Evolutionary conservation across 2,329 filamentous ascomycete species (phyloP).

Genomic region (Fusarium duplospermum): DNA sequence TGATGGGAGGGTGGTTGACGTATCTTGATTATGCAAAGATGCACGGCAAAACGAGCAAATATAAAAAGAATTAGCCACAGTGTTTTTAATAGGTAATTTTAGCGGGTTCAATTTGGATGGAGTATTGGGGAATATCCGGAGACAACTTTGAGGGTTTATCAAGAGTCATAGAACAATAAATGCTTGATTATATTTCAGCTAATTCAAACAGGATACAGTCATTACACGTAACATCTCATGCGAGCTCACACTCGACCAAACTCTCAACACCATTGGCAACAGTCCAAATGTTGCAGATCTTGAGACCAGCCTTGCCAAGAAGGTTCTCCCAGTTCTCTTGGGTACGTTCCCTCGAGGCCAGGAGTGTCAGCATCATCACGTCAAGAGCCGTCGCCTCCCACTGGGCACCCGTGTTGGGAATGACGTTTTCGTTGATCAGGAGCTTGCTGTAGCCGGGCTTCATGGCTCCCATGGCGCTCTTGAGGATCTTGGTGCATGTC

Average conservation of each 20-base stretch:
- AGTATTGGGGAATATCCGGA: not conserved
- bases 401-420: constrained; percentile 48
- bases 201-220: not conserved
- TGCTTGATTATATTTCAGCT: not conserved
- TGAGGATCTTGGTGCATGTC: constrained; percentile 47
- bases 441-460: constrained; percentile 52
- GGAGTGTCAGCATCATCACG: constrained; percentile 49
- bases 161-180: not conserved
- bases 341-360: constrained; percentile 52
- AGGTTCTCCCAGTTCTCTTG: constrained; percentile 50
- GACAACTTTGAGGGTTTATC: not conserved
- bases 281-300: constrained; percentile 50
- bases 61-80: not conserved
- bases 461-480: constrained; percentile 50
- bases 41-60: not conserved
- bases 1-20: not conserved
- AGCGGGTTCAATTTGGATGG: not conserved
- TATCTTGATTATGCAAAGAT: not conserved
- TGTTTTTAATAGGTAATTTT: not conserved
- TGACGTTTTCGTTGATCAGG: constrained; percentile 53
- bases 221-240: constrained; percentile 1
- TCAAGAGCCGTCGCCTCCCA: constrained; percentile 54
- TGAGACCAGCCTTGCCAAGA: constrained; percentile 48
- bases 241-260: constrained; percentile 52
- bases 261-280: constrained; percentile 50